Evolutionary conservation across 257 asterid genomes (phyloP).

Genomic region (Marsdenia floribunda): DNA sequence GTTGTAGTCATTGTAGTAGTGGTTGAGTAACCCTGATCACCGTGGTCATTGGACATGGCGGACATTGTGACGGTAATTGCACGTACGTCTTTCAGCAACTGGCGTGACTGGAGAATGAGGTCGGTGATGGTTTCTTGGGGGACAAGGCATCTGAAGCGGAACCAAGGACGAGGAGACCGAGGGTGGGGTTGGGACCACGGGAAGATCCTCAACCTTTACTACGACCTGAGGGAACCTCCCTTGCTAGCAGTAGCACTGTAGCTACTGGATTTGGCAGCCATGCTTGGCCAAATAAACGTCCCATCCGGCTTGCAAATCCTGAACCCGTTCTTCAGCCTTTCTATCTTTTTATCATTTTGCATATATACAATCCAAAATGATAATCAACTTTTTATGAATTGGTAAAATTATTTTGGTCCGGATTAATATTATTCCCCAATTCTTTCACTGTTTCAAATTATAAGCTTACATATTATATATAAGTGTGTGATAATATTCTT

Average conservation of each 20-base stretch:
- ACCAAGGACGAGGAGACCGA: conserved; percentile 73
- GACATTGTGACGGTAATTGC: conserved; percentile 58
- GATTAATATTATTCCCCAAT: no score
- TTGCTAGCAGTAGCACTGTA: conserved; percentile 4
- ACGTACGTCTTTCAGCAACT: conserved; percentile 64
- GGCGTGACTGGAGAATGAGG: conserved; percentile 73
- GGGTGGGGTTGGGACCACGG: conserved; percentile 74
- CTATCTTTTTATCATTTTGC: no score
- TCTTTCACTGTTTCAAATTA: no score
- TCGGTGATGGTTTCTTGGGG: conserved; percentile 18
- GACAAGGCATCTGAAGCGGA: conserved; percentile 46
- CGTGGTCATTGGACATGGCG: conserved; percentile 39
- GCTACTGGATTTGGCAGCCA: conserved; percentile 40
- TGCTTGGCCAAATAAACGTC: conserved; percentile 92
- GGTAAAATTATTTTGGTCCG: no score
- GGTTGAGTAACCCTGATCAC: conserved; percentile 24
- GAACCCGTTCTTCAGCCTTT: conserved; percentile 96
- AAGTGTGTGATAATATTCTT: no score
- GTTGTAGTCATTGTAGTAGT: conserved; percentile 18
- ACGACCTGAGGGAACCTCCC: conserved; percentile 34
- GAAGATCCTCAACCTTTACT: conserved; percentile 62
- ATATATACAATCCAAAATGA: no score
- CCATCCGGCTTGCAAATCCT: conserved; percentile 96
- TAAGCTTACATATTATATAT: no score
- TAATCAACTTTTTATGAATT: no score